Conservation (phyloP, 2,329 filamentous ascomycete species). For the Neonectria neomacrospora region DNA sequence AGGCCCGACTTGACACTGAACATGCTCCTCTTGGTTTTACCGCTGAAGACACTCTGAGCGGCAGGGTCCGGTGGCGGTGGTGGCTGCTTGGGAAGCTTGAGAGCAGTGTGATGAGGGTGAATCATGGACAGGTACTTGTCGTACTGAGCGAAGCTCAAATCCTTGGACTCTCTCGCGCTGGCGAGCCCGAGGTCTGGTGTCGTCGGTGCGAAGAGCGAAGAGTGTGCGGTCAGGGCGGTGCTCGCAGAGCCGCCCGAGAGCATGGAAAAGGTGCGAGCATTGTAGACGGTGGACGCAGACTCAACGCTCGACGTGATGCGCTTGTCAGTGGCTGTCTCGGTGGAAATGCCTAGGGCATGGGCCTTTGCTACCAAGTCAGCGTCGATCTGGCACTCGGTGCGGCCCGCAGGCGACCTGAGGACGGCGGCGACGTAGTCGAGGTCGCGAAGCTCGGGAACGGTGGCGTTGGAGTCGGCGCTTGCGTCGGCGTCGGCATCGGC, state of each 20-base stretch:
- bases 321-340: constrained; percentile 46
- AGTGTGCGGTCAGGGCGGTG: constrained; percentile 56
- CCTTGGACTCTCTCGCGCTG: constrained; percentile 48
- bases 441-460: constrained; percentile 54
- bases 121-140: constrained; percentile 62
- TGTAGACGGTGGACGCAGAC: constrained; percentile 55
- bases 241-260: constrained; percentile 55
- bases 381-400: constrained; percentile 55
- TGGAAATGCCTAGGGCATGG: constrained; percentile 50
- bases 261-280: constrained; percentile 58
- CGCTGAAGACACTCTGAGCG: constrained; percentile 56
- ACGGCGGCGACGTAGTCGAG: constrained; percentile 54
- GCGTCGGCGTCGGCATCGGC: constrained; percentile 29
- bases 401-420: constrained; percentile 47
- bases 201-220: constrained; percentile 51
- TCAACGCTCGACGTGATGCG: constrained; percentile 54
- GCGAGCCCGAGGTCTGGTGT: constrained; percentile 41
- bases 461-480: constrained; percentile 30
- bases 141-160: constrained; percentile 61
- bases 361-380: constrained; percentile 50
- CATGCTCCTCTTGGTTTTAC: constrained; percentile 58
- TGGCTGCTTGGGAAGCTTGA: constrained; percentile 52
- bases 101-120: constrained; percentile 56
- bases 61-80: constrained; percentile 44
- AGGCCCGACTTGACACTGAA: constrained; percentile 59